These are phyloP conservation scores for Tolypocladium tundrense DNA, from an alignment of 2,329 filamentous ascomycete species.

Conservation along the genomic window DNA sequence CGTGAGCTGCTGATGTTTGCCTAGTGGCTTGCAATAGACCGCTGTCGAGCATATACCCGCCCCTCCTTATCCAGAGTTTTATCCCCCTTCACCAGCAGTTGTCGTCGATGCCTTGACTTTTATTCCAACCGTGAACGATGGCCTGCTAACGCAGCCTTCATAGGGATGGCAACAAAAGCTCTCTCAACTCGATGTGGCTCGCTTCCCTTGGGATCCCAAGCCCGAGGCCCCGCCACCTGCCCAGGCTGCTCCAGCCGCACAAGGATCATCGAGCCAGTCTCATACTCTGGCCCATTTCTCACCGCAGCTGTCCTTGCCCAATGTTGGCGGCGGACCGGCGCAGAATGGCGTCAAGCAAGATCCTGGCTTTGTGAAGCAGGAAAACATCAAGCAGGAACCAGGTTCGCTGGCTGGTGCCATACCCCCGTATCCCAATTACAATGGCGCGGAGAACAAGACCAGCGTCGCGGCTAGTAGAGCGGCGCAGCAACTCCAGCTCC, in stretches of 20 bases:
- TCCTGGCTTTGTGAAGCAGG: constrained; percentile 33
- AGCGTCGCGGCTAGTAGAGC: constrained; percentile 43
- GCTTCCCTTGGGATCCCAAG: constrained; percentile 92
- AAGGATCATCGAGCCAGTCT: constrained; percentile 9
- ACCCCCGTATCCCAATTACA: constrained; percentile 22
- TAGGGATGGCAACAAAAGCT: constrained; percentile 94
- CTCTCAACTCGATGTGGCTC: constrained; percentile 70
- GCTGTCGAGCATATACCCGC: not conserved
- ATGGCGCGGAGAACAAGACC: constrained; percentile 21
- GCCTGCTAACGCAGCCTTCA: constrained; percentile 11
- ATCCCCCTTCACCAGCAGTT: not conserved
- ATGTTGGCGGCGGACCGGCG: constrained; percentile 14
- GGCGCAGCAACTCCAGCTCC: constrained; percentile 43
- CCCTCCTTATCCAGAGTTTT: not conserved
- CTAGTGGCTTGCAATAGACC: not conserved
- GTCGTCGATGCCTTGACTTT: too few species aligned
- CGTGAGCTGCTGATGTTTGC: not conserved
- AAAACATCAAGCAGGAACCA: constrained; percentile 36
- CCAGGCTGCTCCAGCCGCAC: constrained; percentile 21
- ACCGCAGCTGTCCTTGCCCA: constrained; percentile 19
- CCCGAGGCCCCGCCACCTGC: constrained; percentile 44
- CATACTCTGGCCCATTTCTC: constrained; percentile 22
- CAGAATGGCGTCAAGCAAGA: constrained; percentile 34
- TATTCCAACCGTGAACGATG: not conserved
- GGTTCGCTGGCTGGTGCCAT: constrained; percentile 21